Percentiles rank a stretch among this genome's conserved stretches.
phyloP scores from a whole-genome alignment of 78 protist genomes.

The Dictyostelium intermedium region DNA sequence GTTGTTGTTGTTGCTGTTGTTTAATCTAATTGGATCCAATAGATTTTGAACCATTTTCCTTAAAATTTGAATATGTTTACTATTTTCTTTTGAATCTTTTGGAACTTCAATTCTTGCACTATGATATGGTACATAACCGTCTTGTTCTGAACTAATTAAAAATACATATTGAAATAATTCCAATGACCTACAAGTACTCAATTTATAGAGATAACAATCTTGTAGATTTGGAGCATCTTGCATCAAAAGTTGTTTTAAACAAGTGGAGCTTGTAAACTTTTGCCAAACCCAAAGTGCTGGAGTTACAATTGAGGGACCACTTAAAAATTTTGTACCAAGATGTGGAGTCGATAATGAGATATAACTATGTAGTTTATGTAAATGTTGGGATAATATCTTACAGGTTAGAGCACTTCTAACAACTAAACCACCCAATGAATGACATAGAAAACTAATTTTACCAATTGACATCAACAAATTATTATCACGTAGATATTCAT shows the following conservation, averaged over 20 bases:
- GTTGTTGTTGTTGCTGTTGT: background rate
- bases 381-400: background rate
- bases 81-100: constrained; percentile 43
- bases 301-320: constrained; percentile 28
- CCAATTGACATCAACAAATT: constrained; percentile 1
- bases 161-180: constrained; percentile 67
- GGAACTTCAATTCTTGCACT: constrained; percentile 72
- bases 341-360: constrained; percentile 79
- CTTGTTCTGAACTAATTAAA: constrained; percentile 71
- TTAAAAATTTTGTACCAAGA: constrained; percentile 44
- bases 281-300: constrained; percentile 84
- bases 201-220: constrained; percentile 47
- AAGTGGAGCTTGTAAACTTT: constrained; percentile 53
- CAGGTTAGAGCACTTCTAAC: constrained; percentile 80
- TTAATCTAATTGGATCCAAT: constrained; percentile 12
- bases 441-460: constrained; percentile 78
- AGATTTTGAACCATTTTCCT: constrained; percentile 39
- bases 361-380: constrained; percentile 55
- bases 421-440: constrained; percentile 85
- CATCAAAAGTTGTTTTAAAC: constrained; percentile 74
- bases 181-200: constrained; percentile 7
- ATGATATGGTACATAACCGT: constrained; percentile 73
- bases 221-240: constrained; percentile 37
- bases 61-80: background rate
- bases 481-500: constrained; percentile 32